Evolutionary conservation across 2,329 filamentous ascomycete genomes (phyloP), one percentile per base, ranked within the genome.

Genomic region (Davidsoniella eucalypti): DNA sequence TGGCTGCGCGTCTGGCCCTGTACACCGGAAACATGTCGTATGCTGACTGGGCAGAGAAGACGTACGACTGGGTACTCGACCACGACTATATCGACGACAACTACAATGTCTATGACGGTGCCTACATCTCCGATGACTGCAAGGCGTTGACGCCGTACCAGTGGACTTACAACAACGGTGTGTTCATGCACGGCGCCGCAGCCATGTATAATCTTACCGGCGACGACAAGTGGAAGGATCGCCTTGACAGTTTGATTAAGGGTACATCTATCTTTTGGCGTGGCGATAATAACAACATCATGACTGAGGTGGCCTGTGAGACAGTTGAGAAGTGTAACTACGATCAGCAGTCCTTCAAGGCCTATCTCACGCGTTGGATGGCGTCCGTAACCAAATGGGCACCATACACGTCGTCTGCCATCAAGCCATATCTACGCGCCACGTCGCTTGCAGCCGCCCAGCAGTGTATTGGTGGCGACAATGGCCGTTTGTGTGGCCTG

Each of bases 21-120:
- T 92, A 87, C 61, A 93, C 87, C 0, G 77, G 78, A 14, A 90
- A 93, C 58, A 59, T 70, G 39, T 84, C 83, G 0, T 94, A 93
- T 60, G 71, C 76, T 1, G 75, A 86, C 4, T 92, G 84, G 85
- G 85, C 85, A 0, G 74, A 78, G 17, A 79, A 67, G 56, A 74
- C 76, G 1, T 94, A 84, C 67, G 70, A 84, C 46, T 86, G 82
- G 82, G 79, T 78, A 62, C 60, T 63, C 3, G 61, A 58, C 5
- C 65, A 78, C 43, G 68, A 74, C 0, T 71, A 85, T 49, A 72
- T 85, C 54, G 69, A 77, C 58, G 61, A 71, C 5, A 66, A 72
- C 2, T 83, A 74, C 60, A 68, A 72, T 44, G 67, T 84, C 16
- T 82, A 71, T 56, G 81, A 82, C 56, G 81, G 81, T 33, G 71